Percentiles rank a stretch among this genome's conserved stretches.
phyloP scores from a whole-genome alignment of 2,329 filamentous ascomycete genomes.

The Pseudogymnoascus verrucosus region DNA sequence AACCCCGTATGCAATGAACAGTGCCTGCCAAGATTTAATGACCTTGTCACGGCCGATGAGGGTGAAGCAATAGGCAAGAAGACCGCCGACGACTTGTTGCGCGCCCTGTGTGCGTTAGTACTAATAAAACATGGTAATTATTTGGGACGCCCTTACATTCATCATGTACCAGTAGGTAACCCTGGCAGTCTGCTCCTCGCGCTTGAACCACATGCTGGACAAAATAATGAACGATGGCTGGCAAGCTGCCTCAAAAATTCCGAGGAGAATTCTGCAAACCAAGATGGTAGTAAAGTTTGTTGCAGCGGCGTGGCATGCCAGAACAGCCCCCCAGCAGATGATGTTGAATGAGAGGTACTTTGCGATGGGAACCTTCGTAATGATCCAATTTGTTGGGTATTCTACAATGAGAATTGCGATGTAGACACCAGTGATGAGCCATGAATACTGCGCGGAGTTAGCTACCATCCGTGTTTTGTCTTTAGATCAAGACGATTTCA shows the following conservation, averaged over 20 bases:
- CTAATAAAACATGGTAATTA: not conserved
- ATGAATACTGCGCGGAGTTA: constrained; percentile 46
- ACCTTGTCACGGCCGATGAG: constrained; percentile 32
- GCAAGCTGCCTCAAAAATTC: constrained; percentile 59
- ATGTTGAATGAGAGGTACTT: constrained; percentile 54
- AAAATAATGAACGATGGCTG: constrained; percentile 61
- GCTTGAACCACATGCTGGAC: constrained; percentile 65
- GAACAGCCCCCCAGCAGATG: constrained; percentile 48
- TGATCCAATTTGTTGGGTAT: constrained; percentile 17
- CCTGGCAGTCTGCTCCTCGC: constrained; percentile 55
- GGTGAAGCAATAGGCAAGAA: constrained; percentile 54
- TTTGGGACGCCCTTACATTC: constrained; percentile 37
- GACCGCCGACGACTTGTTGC: constrained; percentile 54
- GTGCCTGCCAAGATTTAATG: constrained; percentile 55
- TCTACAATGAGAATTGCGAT: constrained; percentile 37
- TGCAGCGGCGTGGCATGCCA: constrained; percentile 54
- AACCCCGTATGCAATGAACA: constrained; percentile 40
- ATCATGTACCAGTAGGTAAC: constrained; percentile 54
- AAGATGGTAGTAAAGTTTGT: constrained; percentile 53
- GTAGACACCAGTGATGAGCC: constrained; percentile 69
- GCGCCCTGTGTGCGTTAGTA: constrained; percentile 36
- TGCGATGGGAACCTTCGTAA: constrained; percentile 47
- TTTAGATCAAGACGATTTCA: not conserved
- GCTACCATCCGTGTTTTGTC: constrained; percentile 11
- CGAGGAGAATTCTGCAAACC: constrained; percentile 57